A percentile compares a stretch with the other conserved stretches of the same genome.
phyloP scores from a whole-genome alignment of 2,329 filamentous ascomycete species.

The Phialophora macrospora region DNA sequence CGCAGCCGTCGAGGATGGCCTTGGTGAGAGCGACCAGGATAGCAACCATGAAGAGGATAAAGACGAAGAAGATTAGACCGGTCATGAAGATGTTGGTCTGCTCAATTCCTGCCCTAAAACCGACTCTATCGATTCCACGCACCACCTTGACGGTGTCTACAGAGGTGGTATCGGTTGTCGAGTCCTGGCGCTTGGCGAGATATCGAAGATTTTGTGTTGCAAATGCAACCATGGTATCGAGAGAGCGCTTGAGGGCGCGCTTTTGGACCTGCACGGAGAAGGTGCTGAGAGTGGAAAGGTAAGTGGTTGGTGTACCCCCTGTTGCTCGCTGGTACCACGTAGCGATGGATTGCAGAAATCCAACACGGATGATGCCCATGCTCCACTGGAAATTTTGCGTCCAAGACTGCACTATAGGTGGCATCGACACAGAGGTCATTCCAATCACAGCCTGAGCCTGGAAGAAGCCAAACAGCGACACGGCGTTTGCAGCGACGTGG shows the following conservation, averaged over 20 bases:
- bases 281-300: slow-evolving; percentile 73
- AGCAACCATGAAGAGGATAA: slow-evolving; percentile 77
- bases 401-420: slow-evolving; percentile 89
- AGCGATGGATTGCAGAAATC: slow-evolving; percentile 85
- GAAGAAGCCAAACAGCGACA: slow-evolving; percentile 94
- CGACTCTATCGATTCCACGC: slow-evolving; percentile 84
- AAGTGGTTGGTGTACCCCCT: slow-evolving; percentile 78
- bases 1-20: slow-evolving; percentile 74
- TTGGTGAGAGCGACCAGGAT: slow-evolving; percentile 79
- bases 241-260: slow-evolving; percentile 49
- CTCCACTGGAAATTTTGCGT: slow-evolving; percentile 98
- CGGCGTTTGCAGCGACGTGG: slow-evolving; percentile 88
- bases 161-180: slow-evolving; percentile 50
- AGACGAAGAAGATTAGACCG: slow-evolving; percentile 82
- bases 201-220: slow-evolving; percentile 34
- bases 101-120: slow-evolving; percentile 83
- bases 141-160: slow-evolving; percentile 62
- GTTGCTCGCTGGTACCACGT: slow-evolving; percentile 97
- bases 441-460: slow-evolving; percentile 92
- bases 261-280: slow-evolving; percentile 86
- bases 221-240: slow-evolving; percentile 45
- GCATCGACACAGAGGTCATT: slow-evolving; percentile 77
- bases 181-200: slow-evolving; percentile 61
- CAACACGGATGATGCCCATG: slow-evolving; percentile 88
- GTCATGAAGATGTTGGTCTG: slow-evolving; percentile 92